Evolutionary conservation across 1,284 basidiomycete genomes (phyloP).

Genomic region (Apiotrichum akiyoshidainum): DNA sequence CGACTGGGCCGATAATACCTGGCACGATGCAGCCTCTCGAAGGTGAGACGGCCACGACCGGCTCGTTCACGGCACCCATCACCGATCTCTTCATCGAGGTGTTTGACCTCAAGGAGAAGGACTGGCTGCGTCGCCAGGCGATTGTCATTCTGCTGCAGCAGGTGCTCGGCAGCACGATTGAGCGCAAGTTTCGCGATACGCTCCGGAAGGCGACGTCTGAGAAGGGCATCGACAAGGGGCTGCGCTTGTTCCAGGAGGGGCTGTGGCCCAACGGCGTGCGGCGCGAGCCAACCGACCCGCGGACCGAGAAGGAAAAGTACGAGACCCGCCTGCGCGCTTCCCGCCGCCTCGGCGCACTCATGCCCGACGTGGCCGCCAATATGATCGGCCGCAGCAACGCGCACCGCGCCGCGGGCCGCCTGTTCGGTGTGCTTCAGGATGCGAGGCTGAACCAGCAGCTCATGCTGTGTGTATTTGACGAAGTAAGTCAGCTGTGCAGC

Average conservation of each 20-base stretch:
- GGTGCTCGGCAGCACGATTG: slow-evolving; percentile 89
- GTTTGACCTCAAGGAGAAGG: slow-evolving; percentile 90
- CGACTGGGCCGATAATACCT: background rate
- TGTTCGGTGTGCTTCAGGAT: slow-evolving; percentile 91
- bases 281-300: slow-evolving; percentile 60
- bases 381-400: slow-evolving; percentile 95
- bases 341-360: slow-evolving; percentile 69
- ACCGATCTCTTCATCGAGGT: slow-evolving; percentile 88
- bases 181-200: slow-evolving; percentile 77
- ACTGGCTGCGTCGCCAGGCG: slow-evolving; percentile 93
- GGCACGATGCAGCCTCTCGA: slow-evolving; percentile 61
- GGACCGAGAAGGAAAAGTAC: slow-evolving; percentile 73
- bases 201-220: slow-evolving; percentile 62
- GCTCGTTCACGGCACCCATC: slow-evolving; percentile 85
- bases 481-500: slow-evolving; percentile 56
- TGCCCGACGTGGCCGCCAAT: slow-evolving; percentile 91
- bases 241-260: slow-evolving; percentile 65
- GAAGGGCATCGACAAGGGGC: slow-evolving; percentile 62
- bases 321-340: slow-evolving; percentile 79
- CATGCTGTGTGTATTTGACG: slow-evolving; percentile 78
- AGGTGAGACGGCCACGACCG: slow-evolving; percentile 72
- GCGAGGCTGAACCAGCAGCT: slow-evolving; percentile 87
- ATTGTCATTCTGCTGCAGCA: slow-evolving; percentile 95
- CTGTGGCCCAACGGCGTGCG: slow-evolving; percentile 81
- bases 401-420: slow-evolving; percentile 78